Percentiles rank a stretch among this genome's conserved stretches.
Conservation (phyloP, 768 basidiomycete genomes). For the Podaxis mareebaensis region DNA sequence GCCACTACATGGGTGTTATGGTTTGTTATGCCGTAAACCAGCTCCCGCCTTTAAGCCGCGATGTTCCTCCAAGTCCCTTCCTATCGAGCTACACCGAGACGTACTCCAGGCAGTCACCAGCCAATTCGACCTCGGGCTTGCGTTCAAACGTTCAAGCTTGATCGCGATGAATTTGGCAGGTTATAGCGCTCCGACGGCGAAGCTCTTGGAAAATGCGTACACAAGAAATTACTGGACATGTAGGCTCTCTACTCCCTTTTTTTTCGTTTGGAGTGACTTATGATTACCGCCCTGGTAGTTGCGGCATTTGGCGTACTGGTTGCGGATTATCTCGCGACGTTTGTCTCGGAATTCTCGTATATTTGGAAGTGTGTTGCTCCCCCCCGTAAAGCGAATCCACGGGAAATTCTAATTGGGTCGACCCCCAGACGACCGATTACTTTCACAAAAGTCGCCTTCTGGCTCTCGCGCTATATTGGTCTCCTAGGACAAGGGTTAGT, state of each 20-base stretch:
- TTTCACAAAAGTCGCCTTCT: slow-evolving; percentile 11
- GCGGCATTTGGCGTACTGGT: slow-evolving; percentile 4
- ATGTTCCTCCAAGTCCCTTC: no score
- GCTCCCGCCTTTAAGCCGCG: no score
- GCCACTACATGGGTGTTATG: no score
- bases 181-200: neutral
- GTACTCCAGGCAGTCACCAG: no score
- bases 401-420: neutral
- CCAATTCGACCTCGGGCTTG: no score
- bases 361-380: slow-evolving; percentile 11
- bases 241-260: neutral
- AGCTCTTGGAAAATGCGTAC: neutral
- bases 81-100: no score
- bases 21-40: no score
- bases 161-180: neutral
- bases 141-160: no score
- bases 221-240: slow-evolving; percentile 9
- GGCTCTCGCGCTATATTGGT: slow-evolving; percentile 20
- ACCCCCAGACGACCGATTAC: slow-evolving; percentile 8
- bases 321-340: slow-evolving; percentile 4
- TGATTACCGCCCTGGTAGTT: neutral
- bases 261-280: neutral
- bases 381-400: neutral
- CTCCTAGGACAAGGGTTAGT: slow-evolving; percentile 20
- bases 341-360: neutral